Evolutionary conservation across 345 rosid genomes (phyloP).

Genomic region (Syzygium aromaticum): DNA sequence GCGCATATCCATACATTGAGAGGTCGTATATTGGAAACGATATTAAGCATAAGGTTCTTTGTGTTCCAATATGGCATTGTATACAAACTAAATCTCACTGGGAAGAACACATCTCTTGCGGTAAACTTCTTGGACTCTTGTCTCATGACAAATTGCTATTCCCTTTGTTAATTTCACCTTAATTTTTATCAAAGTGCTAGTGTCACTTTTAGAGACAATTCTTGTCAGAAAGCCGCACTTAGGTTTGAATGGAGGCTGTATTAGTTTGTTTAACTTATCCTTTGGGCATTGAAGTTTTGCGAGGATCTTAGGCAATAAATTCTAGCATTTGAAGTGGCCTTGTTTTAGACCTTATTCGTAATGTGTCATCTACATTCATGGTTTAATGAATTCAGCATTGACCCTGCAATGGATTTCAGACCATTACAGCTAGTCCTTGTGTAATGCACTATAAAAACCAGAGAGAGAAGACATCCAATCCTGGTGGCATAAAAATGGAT

Average conservation of each 20-base stretch:
- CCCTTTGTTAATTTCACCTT: background rate
- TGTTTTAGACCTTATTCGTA: background rate
- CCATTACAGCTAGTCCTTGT: background rate
- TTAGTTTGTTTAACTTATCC: background rate
- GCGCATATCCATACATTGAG: slow-evolving; percentile 83
- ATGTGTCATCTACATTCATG: background rate
- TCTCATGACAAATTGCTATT: background rate
- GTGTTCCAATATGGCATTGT: slow-evolving; percentile 93
- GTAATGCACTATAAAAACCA: background rate
- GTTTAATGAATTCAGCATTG: background rate
- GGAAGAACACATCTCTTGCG: slow-evolving; percentile 58
- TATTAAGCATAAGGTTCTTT: slow-evolving; percentile 80
- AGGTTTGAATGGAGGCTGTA: background rate
- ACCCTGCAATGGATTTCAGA: background rate
- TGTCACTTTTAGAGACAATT: background rate
- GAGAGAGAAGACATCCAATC: background rate
- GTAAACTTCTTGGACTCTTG: slow-evolving; percentile 29
- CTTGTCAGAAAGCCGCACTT: background rate
- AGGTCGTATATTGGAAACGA: slow-evolving; percentile 89
- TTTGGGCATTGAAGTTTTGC: background rate
- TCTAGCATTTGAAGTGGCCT: background rate
- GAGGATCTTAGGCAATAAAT: background rate
- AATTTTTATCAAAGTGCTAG: background rate
- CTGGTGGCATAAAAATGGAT: background rate
- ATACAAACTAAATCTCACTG: slow-evolving; percentile 83